Evolutionary conservation across 371 early-diverging fungal genomes (phyloP).

Genomic region (Mucor mucedo): DNA sequence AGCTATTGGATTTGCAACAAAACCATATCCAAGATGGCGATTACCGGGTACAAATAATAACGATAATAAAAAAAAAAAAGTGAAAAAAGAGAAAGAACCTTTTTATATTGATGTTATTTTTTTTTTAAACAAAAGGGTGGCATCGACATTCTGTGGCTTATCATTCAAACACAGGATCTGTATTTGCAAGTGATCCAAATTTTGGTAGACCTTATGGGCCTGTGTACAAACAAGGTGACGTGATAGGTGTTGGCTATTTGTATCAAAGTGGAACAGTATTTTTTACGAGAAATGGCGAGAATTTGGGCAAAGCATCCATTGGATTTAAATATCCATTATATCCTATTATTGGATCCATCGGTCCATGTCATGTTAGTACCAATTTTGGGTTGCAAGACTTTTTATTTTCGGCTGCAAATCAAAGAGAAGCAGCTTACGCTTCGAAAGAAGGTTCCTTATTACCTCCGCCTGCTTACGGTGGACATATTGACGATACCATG

Average conservation of each 20-base stretch:
- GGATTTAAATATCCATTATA: slow-evolving; percentile 56
- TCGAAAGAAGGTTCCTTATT: slow-evolving; percentile 61
- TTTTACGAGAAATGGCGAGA: slow-evolving; percentile 76
- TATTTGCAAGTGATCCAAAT: slow-evolving; percentile 66
- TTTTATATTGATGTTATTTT: neutral
- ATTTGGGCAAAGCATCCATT: slow-evolving; percentile 56
- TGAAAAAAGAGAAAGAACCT: neutral
- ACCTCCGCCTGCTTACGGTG: slow-evolving; percentile 65
- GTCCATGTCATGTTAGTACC: slow-evolving; percentile 57
- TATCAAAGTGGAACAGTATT: slow-evolving; percentile 69
- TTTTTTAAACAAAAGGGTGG: slow-evolving; percentile 26
- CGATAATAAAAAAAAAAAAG: neutral
- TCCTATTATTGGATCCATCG: slow-evolving; percentile 59
- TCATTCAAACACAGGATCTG: slow-evolving; percentile 58
- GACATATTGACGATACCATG: slow-evolving; percentile 45
- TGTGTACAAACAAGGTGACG: slow-evolving; percentile 67
- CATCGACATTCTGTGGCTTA: slow-evolving; percentile 75
- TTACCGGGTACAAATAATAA: slow-evolving; percentile 53
- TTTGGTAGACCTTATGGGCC: slow-evolving; percentile 65
- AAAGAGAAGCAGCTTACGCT: slow-evolving; percentile 73
- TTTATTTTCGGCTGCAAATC: slow-evolving; percentile 60
- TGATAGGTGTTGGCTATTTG: slow-evolving; percentile 73
- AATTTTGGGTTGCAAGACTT: slow-evolving; percentile 60
- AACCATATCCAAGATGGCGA: slow-evolving; percentile 65
- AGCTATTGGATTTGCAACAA: slow-evolving; percentile 67